Percentiles rank a stretch among this genome's conserved stretches.
These are phyloP conservation scores for Pyricularia grisea DNA, from an alignment of 2,329 filamentous ascomycete genomes.

Conservation along the genomic window DNA sequence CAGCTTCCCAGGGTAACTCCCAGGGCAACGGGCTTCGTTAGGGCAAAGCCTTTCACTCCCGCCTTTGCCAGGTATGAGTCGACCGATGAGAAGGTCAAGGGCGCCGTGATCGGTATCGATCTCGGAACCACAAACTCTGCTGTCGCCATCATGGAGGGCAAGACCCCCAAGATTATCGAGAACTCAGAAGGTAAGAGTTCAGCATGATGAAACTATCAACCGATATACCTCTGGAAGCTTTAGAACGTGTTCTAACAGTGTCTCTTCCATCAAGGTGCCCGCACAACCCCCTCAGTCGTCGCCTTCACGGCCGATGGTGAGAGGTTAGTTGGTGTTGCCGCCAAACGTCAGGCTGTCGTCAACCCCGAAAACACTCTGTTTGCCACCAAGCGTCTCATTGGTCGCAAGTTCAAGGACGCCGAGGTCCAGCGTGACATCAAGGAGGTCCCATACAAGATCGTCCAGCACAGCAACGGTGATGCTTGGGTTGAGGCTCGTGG, in stretches of 20 bases:
- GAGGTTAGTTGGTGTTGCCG: constrained; percentile 91
- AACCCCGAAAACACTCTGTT: constrained; percentile 99
- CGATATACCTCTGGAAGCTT: too few relatives aligned
- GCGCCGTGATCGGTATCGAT: constrained; percentile 96
- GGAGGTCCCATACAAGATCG: constrained; percentile 97
- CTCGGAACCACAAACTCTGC: constrained; percentile 96
- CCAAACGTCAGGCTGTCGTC: constrained; percentile 95
- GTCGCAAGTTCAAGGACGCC: constrained; percentile 86
- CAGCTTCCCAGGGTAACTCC: constrained; percentile 72
- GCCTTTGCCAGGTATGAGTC: constrained; percentile 73
- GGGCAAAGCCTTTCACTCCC: constrained; percentile 56
- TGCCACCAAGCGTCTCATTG: constrained; percentile 97
- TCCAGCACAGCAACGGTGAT: constrained; percentile 93
- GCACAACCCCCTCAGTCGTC: constrained; percentile 89
- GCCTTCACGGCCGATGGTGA: constrained; percentile 94
- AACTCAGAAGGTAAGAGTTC: constrained; percentile 76
- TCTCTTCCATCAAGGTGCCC: constrained; percentile 49
- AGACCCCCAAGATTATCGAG: constrained; percentile 90
- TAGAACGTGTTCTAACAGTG: constrained; percentile 8
- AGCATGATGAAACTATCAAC: too few relatives aligned
- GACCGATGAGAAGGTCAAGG: constrained; percentile 81
- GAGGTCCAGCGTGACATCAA: constrained; percentile 97
- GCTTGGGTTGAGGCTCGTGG: constrained; percentile 91
- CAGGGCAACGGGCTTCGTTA: constrained; percentile 57
- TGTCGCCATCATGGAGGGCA: constrained; percentile 96